Percentiles rank a stretch among this genome's conserved stretches.
phyloP scores from a whole-genome alignment of 1,284 basidiomycete species.

The Cryptococcus sp. region DNA sequence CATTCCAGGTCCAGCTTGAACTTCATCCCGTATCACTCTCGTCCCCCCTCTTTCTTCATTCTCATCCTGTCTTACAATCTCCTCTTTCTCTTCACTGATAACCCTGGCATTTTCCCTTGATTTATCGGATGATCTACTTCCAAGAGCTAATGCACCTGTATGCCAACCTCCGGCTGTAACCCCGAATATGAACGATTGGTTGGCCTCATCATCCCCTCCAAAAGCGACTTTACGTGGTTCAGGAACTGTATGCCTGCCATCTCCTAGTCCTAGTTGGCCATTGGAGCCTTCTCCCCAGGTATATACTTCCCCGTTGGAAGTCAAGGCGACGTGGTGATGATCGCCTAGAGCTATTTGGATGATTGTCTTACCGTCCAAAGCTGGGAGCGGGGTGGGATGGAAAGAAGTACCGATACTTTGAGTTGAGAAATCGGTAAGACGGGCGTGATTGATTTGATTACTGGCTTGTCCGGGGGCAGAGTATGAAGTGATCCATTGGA shows the following conservation, averaged over 20 bases:
- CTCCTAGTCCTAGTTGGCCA: constrained; percentile 76
- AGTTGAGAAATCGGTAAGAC: constrained; percentile 29
- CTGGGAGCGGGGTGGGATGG: constrained; percentile 60
- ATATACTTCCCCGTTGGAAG: constrained; percentile 66
- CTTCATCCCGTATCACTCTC: constrained; percentile 1
- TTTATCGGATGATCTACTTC: constrained; percentile 35
- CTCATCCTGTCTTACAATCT: constrained; percentile 3
- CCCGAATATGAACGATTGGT: constrained; percentile 66
- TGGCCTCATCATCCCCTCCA: constrained; percentile 36
- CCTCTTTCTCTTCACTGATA: not conserved
- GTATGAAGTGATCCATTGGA: constrained; percentile 71
- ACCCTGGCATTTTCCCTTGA: not conserved
- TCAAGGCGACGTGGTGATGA: constrained; percentile 82
- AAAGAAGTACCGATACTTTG: constrained; percentile 3
- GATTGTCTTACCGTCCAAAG: constrained; percentile 65
- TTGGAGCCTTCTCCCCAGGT: constrained; percentile 77
- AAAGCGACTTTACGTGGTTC: constrained; percentile 69
- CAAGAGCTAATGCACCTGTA: constrained; percentile 76
- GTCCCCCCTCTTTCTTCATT: constrained; percentile 8
- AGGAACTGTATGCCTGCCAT: constrained; percentile 9
- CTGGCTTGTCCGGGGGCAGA: constrained; percentile 60
- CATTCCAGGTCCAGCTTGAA: not conserved
- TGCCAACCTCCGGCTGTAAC: constrained; percentile 82
- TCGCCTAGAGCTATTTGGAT: constrained; percentile 84
- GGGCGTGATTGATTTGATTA: constrained; percentile 13